A percentile compares a stretch with the other conserved stretches of the same genome.
Evolutionary conservation across 163 green algal genomes (phyloP).

Genomic region (Chloromonas sp.): DNA sequence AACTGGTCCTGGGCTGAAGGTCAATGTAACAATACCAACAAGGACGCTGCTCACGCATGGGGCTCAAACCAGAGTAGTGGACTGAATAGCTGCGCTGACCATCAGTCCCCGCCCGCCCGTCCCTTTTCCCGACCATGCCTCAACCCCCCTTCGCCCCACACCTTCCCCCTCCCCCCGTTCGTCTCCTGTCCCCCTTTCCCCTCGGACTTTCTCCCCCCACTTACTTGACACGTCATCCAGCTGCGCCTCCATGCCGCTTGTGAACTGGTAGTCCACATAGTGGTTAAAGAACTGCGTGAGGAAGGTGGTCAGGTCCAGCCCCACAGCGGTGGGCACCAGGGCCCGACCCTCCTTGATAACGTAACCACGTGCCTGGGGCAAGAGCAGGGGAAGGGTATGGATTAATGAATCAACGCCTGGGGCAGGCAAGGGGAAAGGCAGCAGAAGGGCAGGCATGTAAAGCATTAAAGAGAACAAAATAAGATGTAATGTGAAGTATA

Average conservation of each 20-base stretch:
- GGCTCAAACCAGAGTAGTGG: no score
- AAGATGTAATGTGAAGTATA: not conserved
- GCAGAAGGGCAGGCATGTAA: not conserved
- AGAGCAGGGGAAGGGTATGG: not conserved
- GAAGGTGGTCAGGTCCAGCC: conserved; percentile 69
- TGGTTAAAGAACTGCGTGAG: conserved; percentile 60
- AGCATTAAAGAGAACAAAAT: not conserved
- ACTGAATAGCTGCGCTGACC: not conserved
- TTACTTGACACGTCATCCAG: conserved; percentile 69
- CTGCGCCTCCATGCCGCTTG: conserved; percentile 63
- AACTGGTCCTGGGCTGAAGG: no score
- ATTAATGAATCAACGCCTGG: not conserved
- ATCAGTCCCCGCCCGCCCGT: not conserved
- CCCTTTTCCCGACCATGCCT: not conserved
- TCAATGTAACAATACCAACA: no score
- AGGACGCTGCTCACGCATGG: no score
- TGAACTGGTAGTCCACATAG: conserved; percentile 84
- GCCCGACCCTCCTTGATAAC: conserved; percentile 46
- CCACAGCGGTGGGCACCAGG: conserved; percentile 54
- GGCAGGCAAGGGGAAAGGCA: not conserved
- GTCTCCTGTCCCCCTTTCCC: not conserved
- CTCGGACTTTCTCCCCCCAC: conserved; percentile 5
- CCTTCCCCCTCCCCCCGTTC: not conserved
- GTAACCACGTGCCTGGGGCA: conserved; percentile 63
- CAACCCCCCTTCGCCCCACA: not conserved